Evolutionary conservation across 805 yeast species (phyloP), one percentile per base, ranked within the genome.

Genomic region (Ogataea naganishii): DNA sequence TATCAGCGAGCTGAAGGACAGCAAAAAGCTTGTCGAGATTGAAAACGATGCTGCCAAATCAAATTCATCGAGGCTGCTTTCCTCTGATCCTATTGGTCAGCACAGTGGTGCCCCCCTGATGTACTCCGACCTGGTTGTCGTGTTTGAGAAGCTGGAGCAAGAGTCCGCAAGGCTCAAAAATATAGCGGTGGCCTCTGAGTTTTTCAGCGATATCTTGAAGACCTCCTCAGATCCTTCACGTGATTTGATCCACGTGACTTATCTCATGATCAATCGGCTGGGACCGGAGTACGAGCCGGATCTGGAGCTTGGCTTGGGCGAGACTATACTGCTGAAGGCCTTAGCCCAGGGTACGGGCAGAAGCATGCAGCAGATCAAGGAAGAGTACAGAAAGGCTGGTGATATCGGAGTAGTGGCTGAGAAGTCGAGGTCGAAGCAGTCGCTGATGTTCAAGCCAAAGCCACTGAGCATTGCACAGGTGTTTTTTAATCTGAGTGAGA

Each of bases 281-380:
- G 96, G 96, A 0, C 98, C 98, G 0, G 98, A 92, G 51, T 92
- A 92, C 49, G 95, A 85, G 49, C 58, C 58, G 0, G 96, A 94
- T 18, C 60, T 89, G 34, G 98, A 92, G 48, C 62, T 92, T 16
- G 98, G 98, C 0, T 65, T 92, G 3, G 98, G 98, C 12, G 98
- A 92, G 53, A 76, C 94, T 3, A 51, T 92, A 8, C 60, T 92
- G 17, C 75, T 88, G 46, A 92, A 88, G 47, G 92, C 97, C 0
- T 73, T 92, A 23, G 75, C 86, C 20, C 95, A 83, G 47, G 74
- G 94, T 29, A 88, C 95, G 12, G 98, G 98, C 1, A 66, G 94
- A 32, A 68, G 88, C 0, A 41, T 73, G 1, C 60, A 74, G 3
- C 83, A 78, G 37, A 70, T 92, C 31, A 86, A 75, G 49, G 61